phyloP scores from a whole-genome alignment of 257 asterid species.

The Anisodus tanguticus region DNA sequence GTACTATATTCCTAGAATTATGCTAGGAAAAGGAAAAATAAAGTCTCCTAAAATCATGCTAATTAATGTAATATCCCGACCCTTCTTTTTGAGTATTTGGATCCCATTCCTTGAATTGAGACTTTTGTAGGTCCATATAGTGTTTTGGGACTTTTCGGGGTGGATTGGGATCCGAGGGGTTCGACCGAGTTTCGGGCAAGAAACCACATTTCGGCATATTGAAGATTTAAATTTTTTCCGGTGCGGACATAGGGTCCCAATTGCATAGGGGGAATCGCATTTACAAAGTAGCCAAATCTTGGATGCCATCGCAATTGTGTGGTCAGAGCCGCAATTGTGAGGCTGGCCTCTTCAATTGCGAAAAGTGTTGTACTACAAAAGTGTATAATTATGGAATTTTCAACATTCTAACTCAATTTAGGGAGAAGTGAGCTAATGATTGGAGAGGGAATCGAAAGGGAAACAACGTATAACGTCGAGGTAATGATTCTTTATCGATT shows the following conservation, averaged over 20 bases:
- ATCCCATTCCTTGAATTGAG: neutral
- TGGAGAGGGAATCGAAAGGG: neutral
- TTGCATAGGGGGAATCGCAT: neutral
- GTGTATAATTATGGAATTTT: neutral
- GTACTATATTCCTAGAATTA: too few species aligned
- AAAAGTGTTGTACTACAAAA: too few species aligned
- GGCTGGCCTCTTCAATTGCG: neutral
- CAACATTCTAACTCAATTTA: too few species aligned
- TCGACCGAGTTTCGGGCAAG: too few species aligned
- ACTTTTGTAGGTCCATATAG: too few species aligned
- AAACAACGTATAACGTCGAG: too few species aligned
- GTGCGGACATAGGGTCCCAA: neutral
- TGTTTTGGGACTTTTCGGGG: neutral
- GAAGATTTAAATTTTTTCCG: neutral
- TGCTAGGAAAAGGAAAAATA: too few species aligned
- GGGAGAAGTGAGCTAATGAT: neutral
- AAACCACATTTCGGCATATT: too few species aligned
- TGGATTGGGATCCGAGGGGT: neutral
- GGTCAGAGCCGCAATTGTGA: too few species aligned
- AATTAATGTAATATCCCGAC: neutral
- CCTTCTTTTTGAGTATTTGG: neutral
- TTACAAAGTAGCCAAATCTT: neutral
- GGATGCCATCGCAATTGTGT: too few species aligned
- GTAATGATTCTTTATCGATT: neutral
- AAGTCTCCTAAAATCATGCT: too few species aligned